Evolutionary conservation across 2,329 filamentous ascomycete genomes (phyloP).

Genomic region (Paraconiothyrium brasiliense): DNA sequence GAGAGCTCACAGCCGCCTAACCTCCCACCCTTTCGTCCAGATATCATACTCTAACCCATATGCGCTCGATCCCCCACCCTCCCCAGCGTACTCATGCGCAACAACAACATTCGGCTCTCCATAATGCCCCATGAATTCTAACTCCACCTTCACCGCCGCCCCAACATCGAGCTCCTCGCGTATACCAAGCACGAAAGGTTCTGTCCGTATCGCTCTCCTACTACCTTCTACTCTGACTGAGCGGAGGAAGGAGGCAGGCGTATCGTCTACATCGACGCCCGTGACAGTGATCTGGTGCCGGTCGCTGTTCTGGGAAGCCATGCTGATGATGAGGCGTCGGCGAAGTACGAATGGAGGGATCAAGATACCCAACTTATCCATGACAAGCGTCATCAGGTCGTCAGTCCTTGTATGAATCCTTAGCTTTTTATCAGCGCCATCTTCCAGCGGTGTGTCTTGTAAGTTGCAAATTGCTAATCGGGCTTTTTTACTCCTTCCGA

Average conservation of each 20-base stretch:
- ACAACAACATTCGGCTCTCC: slow-evolving; percentile 7
- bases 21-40: slow-evolving; percentile 7
- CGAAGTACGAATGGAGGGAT: slow-evolving; percentile 4
- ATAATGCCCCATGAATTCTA: slow-evolving; percentile 14
- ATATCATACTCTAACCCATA: slow-evolving; percentile 8
- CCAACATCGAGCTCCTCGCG: slow-evolving; percentile 5
- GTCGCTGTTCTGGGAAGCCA: background rate
- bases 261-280: slow-evolving; percentile 8
- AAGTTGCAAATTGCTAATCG: slow-evolving; percentile 10
- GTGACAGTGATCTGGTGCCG: background rate
- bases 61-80: background rate
- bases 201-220: slow-evolving; percentile 2
- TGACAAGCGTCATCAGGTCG: slow-evolving; percentile 2
- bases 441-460: background rate
- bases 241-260: slow-evolving; percentile 3
- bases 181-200: slow-evolving; percentile 6
- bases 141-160: background rate
- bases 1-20: background rate
- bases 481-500: slow-evolving; percentile 2
- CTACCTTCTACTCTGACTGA: slow-evolving; percentile 4
- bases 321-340: background rate
- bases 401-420: background rate
- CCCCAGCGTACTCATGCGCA: slow-evolving; percentile 1
- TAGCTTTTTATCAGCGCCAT: background rate
- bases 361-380: slow-evolving; percentile 3